Conservation (phyloP, 441 rosid species). For the Erysimum pusillum region DNA sequence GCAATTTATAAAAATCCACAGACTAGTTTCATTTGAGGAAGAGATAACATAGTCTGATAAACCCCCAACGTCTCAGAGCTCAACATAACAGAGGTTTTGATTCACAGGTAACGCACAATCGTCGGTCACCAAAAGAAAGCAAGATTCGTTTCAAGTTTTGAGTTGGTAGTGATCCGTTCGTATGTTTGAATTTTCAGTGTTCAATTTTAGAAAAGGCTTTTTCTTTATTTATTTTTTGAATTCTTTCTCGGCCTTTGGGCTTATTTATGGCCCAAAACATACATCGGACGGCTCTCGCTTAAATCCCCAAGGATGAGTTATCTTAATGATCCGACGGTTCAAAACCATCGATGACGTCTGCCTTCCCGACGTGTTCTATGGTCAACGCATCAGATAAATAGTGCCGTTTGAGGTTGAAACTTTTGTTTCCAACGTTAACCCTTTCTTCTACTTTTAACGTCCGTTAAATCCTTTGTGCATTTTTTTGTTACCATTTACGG, state of each 20-base stretch:
- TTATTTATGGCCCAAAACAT: background rate
- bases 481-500: background rate
- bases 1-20: no score
- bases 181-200: no score
- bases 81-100: no score
- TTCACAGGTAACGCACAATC: no score
- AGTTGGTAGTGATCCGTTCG: no score
- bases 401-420: conserved; percentile 87
- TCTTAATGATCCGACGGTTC: background rate
- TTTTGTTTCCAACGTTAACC: conserved; percentile 48
- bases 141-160: no score
- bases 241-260: background rate
- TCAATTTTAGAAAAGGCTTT: no score
- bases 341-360: background rate
- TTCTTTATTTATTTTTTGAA: no score
- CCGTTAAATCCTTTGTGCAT: background rate
- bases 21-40: no score
- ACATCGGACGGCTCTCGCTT: background rate
- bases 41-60: no score
- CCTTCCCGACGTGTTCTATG: background rate
- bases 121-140: no score
- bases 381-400: conserved; percentile 20
- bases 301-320: background rate
- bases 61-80: no score
- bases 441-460: background rate